These are phyloP conservation scores for Hymenoscyphus occultus DNA, from an alignment of 2,329 filamentous ascomycete genomes.

Conservation along the genomic window DNA sequence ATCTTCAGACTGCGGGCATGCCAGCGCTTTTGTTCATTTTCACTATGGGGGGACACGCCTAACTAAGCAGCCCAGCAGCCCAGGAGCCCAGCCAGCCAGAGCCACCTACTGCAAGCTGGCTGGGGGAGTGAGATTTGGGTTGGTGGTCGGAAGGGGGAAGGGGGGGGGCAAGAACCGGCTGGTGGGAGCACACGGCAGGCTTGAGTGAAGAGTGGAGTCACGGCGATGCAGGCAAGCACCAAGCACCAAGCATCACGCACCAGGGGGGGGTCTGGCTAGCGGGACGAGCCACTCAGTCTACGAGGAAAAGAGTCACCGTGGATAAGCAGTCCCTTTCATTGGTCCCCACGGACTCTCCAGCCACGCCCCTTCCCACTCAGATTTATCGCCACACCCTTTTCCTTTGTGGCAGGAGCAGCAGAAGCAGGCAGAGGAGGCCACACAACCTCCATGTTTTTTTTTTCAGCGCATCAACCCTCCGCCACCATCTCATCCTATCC, in stretches of 20 bases:
- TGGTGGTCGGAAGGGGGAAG: too few relatives aligned
- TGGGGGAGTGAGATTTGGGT: slow-evolving; percentile 14
- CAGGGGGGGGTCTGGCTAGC: neutral
- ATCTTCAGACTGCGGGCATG: slow-evolving; percentile 24
- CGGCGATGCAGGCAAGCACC: neutral
- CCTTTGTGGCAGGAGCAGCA: too few relatives aligned
- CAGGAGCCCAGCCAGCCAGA: neutral
- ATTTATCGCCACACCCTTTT: neutral
- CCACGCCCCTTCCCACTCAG: neutral
- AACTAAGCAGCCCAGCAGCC: neutral
- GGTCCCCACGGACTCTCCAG: neutral
- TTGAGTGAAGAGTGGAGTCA: neutral
- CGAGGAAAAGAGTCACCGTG: neutral
- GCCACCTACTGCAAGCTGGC: neutral
- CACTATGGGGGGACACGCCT: too few relatives aligned
- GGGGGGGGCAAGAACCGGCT: slow-evolving; percentile 8
- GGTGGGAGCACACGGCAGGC: neutral
- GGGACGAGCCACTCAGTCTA: neutral
- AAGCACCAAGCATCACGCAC: neutral
- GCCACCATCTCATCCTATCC: neutral
- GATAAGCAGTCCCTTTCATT: neutral
- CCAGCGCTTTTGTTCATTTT: slow-evolving; percentile 21
- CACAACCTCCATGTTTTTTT: neutral
- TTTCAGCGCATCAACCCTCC: neutral
- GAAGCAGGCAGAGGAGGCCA: neutral